Base-by-base conservation (phyloP, 2,329 filamentous ascomycete species). In the Aureobasidium namibiae region DNA sequence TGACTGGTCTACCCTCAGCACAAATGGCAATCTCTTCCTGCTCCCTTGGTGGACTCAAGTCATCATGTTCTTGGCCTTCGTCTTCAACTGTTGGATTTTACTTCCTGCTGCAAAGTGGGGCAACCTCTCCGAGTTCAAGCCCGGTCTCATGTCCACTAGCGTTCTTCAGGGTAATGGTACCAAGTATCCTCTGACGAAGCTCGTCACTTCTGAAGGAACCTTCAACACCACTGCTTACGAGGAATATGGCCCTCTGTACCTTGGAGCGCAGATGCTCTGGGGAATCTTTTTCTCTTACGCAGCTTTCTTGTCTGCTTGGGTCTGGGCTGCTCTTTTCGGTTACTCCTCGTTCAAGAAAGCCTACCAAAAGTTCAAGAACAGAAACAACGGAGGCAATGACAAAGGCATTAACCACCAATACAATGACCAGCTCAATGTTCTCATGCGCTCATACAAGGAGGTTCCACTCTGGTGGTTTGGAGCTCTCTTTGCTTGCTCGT, bases 1-100 rank as follows among this genome's bases (percentile, higher is more conserved):
- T 18, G 79, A 85, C 64, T 85, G 82, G 82, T 82, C 82, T 3
- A 84, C 81, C 62, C 78, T 85, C 54, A 76, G 78, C n/a, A 78
- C 77, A 26, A 74, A 74, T 44, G 75, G 73, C 11, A 82, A 75
- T 13, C 71, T 73, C 0, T 74, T 76, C 57, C 64, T 84, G 62
- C 71, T 82, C 3, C 82, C 80, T 0, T 85, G 79, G 74, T 84
- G 80, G 72, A 83, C 82, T 0, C 82, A 83, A 34, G 78, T 82
- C 18, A 73, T 83, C 29, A 70, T 81, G 24, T 84, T 83, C 61
- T 58, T 70, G 11, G 82, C 80, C 0, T 85, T 82, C 63, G 80
- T 75, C 1, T 70, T 80, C 62, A 82, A 78, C 64, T 80, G 78
- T 63, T 85, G 82, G 82, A 68, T 85, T 34, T 66, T 85, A 3